These are phyloP conservation scores for Botrytis elliptica DNA, from an alignment of 2,329 filamentous ascomycete species.

Conservation along the genomic window DNA sequence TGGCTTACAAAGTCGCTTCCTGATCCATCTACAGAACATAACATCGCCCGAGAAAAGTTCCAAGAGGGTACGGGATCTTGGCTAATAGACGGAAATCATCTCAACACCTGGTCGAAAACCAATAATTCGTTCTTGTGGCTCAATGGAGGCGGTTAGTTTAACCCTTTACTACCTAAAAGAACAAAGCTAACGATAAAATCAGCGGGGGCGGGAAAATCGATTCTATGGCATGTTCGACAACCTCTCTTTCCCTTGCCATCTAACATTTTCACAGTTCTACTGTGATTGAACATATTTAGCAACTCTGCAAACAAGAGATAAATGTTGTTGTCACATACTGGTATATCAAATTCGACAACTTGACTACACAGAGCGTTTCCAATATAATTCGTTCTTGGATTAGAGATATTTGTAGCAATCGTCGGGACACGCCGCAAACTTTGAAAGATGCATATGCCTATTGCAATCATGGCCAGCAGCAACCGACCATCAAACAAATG, in stretches of 20 bases:
- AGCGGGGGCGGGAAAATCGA: constrained; percentile 25
- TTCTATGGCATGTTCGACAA: constrained; percentile 15
- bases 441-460: not conserved
- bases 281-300: constrained; percentile 22
- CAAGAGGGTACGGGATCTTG: constrained; percentile 25
- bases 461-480: not conserved
- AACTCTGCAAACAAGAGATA: constrained; percentile 8
- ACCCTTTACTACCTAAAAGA: not conserved
- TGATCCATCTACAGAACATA: constrained; percentile 23
- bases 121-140: constrained; percentile 25
- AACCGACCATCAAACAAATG: not conserved
- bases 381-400: not conserved
- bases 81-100: constrained; percentile 20
- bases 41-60: constrained; percentile 21
- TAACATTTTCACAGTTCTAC: constrained; percentile 20
- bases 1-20: not conserved
- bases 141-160: constrained; percentile 23
- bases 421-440: not conserved
- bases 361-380: constrained; percentile 20
- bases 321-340: constrained; percentile 20
- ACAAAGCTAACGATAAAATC: not conserved
- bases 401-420: not conserved
- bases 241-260: not conserved
- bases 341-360: constrained; percentile 25
- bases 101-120: constrained; percentile 15